A percentile compares a stretch with the other conserved stretches of the same genome.
phyloP scores from a whole-genome alignment of 306 rosid species.

The Citrullus amarus region DNA sequence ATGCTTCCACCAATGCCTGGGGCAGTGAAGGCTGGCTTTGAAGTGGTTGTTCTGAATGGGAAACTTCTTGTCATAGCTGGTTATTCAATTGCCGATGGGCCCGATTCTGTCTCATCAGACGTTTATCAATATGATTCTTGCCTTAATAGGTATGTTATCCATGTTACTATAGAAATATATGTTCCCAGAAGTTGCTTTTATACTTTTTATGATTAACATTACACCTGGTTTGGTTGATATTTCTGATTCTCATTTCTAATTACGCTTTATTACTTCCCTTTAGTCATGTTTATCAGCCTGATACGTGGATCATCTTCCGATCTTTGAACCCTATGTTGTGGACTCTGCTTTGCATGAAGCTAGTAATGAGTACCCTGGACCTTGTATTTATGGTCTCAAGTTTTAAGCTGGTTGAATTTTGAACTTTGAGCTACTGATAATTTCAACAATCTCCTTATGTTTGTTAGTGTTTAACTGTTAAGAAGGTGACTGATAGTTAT shows the following conservation, averaged over 20 bases:
- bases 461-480: background rate
- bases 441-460: background rate
- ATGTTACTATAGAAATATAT: background rate
- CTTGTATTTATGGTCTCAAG: background rate
- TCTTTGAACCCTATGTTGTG: background rate
- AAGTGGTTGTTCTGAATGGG: conserved; percentile 64
- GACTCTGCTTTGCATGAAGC: background rate
- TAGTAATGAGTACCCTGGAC: background rate
- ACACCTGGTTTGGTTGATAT: background rate
- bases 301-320: background rate
- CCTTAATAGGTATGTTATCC: conserved; percentile 47
- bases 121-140: conserved; percentile 73
- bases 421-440: background rate
- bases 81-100: conserved; percentile 33
- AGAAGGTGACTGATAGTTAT: background rate
- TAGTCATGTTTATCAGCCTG: background rate
- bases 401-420: background rate
- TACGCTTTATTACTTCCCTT: background rate
- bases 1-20: conserved; percentile 76
- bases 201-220: background rate
- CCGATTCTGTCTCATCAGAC: conserved; percentile 44
- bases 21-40: conserved; percentile 40
- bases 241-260: background rate
- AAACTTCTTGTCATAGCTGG: conserved; percentile 91
- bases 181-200: background rate